Base-by-base conservation (phyloP, 1,284 basidiomycete genomes). In the Macrocystidia cucumis region DNA sequence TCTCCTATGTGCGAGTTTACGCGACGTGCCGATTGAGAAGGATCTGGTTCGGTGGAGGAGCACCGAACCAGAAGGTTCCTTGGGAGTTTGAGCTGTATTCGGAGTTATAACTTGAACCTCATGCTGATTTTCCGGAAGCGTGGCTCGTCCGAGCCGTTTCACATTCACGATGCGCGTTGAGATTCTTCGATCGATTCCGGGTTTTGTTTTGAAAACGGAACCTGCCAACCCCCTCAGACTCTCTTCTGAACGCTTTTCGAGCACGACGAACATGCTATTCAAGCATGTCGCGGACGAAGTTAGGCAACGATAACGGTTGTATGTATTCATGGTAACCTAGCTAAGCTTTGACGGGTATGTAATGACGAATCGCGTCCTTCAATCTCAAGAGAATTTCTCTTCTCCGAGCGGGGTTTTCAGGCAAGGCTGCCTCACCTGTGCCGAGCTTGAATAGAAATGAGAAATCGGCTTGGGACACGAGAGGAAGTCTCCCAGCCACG, bases 391-490 rank as follows among this genome's bases (percentile, higher is more conserved):
- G 49, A 7, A 81, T 56, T 45, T 78, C 72, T 44, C 60, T 63
- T 41, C 62, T 60, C 43, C 67, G 65, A 11, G 70, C 67, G 2
- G 59, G 51, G 49, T 83, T 69, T 9, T 67, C 65, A 1, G 75
- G 72, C 41, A 82, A 51, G 29, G 60, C 50, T 2, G 60, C 40
- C 41, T 67, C 60, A 2, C 78, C 78, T 2, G 54, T 69, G 6
- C 67, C 79, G 19, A 84, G 51, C 29, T 67, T 69, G 47, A 68
- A 62, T 32, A 95, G 65, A 58, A 83, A 92, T 1, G 72, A 78
- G 52, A 93, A 91, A 57, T 96, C 91, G 1, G 91, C 89, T 52
- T 92, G 91, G 0, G 78, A 77, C 22, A 77, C 72, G 2, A 92
- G 65, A 0, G 91, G 78, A 17, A 95, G 62, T 31, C 70, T 63